A percentile compares a stretch with the other conserved stretches of the same genome.
phyloP scores from a whole-genome alignment of 164 flowering plant genomes.

The Echeveria elegans region DNA sequence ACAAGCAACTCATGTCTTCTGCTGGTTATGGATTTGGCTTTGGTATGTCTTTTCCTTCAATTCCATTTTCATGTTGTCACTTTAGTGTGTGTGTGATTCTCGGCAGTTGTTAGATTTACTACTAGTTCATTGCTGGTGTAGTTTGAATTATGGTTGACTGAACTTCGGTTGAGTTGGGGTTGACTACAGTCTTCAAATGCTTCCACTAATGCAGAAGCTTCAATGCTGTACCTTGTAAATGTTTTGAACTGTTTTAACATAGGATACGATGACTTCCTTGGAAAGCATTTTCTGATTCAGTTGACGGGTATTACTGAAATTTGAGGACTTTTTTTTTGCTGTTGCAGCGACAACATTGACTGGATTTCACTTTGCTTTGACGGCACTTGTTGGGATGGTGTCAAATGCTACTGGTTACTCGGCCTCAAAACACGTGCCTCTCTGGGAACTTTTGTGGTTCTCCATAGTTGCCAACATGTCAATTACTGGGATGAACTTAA shows the following conservation, averaged over 20 bases:
- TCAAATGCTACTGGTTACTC: conserved; percentile 75
- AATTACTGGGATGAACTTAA: conserved; percentile 91
- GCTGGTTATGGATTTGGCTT: conserved; percentile 5
- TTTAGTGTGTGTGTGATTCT: no score
- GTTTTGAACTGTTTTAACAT: no score
- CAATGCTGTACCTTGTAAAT: no score
- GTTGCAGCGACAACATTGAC: conserved; percentile 91
- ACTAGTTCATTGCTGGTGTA: background rate
- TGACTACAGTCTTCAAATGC: background rate
- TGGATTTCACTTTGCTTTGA: conserved; percentile 82
- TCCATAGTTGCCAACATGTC: conserved; percentile 81
- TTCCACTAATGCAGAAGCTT: background rate
- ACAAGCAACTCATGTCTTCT: conserved; percentile 6
- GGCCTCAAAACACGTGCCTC: conserved; percentile 64
- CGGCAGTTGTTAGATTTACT: no score
- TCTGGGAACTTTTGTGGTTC: conserved; percentile 63
- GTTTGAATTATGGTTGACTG: conserved; percentile 5
- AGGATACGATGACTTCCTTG: no score
- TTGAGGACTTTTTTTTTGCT: background rate
- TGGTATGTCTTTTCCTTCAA: no score
- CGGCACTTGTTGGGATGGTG: conserved; percentile 60
- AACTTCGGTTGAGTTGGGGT: conserved; percentile 7
- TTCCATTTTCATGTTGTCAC: no score
- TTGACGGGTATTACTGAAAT: background rate
- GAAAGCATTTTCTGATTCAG: no score